Evolutionary conservation across 2,329 filamentous ascomycete species (phyloP).

Genomic region (Fusarium incarnatum): DNA sequence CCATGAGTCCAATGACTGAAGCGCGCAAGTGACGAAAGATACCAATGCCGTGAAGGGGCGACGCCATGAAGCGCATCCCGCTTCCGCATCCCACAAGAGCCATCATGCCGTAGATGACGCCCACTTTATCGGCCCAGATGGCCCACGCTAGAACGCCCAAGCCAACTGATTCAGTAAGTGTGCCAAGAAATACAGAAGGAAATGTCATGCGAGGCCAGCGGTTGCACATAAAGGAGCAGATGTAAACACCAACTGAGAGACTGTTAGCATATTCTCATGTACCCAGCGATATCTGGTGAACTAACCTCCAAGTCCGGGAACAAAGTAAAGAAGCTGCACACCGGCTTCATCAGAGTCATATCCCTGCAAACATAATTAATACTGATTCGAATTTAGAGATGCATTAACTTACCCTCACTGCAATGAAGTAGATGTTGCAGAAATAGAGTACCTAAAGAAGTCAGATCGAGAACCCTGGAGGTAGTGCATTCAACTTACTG

Average conservation of each 20-base stretch:
- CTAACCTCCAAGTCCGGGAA: slow-evolving; percentile 69
- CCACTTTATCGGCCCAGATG: slow-evolving; percentile 60
- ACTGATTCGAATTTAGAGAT: no score
- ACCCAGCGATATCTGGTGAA: neutral
- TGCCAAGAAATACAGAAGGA: slow-evolving; percentile 66
- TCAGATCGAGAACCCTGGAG: slow-evolving; percentile 51
- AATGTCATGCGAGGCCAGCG: slow-evolving; percentile 71
- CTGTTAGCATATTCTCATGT: neutral
- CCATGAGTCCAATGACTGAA: slow-evolving; percentile 68
- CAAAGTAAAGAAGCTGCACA: slow-evolving; percentile 70
- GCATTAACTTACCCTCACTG: slow-evolving; percentile 58
- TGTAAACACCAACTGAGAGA: slow-evolving; percentile 62
- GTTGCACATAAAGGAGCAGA: slow-evolving; percentile 70
- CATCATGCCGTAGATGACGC: slow-evolving; percentile 73
- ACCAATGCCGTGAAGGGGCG: slow-evolving; percentile 70
- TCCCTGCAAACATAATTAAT: slow-evolving; percentile 50
- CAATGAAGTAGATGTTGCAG: slow-evolving; percentile 74
- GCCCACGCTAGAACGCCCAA: slow-evolving; percentile 69
- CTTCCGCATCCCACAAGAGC: slow-evolving; percentile 71
- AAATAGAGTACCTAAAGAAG: slow-evolving; percentile 69
- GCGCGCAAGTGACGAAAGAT: slow-evolving; percentile 70
- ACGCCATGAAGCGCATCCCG: slow-evolving; percentile 74
- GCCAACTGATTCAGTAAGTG: slow-evolving; percentile 67
- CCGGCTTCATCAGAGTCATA: slow-evolving; percentile 64
- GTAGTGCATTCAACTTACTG: slow-evolving; percentile 47